Percentiles rank a stretch among this genome's conserved stretches.
Evolutionary conservation across 148 eudicot species (phyloP).

Genomic region (Rhododendron vialii): DNA sequence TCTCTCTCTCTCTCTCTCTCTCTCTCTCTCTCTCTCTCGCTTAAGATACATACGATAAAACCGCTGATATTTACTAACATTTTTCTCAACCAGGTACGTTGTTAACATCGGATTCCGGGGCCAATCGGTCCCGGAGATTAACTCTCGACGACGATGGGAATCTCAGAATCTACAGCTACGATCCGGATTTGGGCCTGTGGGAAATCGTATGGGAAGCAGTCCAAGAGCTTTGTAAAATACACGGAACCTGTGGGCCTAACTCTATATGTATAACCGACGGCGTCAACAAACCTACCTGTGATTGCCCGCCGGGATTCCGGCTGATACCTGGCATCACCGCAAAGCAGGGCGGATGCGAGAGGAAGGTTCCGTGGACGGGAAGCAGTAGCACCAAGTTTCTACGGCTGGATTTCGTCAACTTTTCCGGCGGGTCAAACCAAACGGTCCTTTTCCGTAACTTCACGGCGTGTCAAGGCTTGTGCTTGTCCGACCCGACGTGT

Average conservation of each 20-base stretch:
- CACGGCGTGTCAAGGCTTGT: slow-evolving; percentile 32
- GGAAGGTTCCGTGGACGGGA: slow-evolving; percentile 19
- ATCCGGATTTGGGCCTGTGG: slow-evolving; percentile 36
- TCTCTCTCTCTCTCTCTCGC: too few species aligned
- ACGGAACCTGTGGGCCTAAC: slow-evolving; percentile 65
- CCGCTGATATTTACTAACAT: background rate
- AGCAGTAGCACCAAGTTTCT: slow-evolving; percentile 34
- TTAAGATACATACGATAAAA: too few species aligned
- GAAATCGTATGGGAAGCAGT: slow-evolving; percentile 49
- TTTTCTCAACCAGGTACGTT: slow-evolving; percentile 14
- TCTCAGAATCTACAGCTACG: slow-evolving; percentile 44
- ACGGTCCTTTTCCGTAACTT: slow-evolving; percentile 15
- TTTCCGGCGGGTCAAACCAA: slow-evolving; percentile 37
- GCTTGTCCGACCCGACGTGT: slow-evolving; percentile 38
- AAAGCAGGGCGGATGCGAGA: slow-evolving; percentile 25
- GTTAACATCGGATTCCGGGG: slow-evolving; percentile 41
- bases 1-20: too few species aligned
- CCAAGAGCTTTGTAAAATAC: slow-evolving; percentile 37
- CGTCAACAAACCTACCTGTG: slow-evolving; percentile 30
- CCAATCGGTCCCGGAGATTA: slow-evolving; percentile 32
- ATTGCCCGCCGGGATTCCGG: slow-evolving; percentile 62
- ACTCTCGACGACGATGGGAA: slow-evolving; percentile 65
- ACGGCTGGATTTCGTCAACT: slow-evolving; percentile 64
- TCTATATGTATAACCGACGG: slow-evolving; percentile 49
- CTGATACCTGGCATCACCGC: background rate